Base-by-base conservation (phyloP, 2,329 filamentous ascomycete genomes). In the Stemphylium vesicarium region DNA sequence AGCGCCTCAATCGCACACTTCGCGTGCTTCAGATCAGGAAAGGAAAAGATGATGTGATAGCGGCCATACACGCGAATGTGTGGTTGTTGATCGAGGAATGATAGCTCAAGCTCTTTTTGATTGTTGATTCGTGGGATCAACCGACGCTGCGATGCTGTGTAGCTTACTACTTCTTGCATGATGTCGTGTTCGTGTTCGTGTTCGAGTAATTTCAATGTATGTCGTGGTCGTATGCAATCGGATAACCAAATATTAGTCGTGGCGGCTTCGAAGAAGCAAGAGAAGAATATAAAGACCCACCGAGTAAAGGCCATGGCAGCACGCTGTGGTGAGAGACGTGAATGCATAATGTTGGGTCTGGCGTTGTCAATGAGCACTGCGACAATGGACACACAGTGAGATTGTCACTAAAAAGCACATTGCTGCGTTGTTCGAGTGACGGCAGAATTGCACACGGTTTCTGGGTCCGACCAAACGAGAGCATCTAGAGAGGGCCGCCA, bases 31-130 rank as follows among this genome's bases (percentile, higher is more conserved):
- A 32, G 29, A 33, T 63, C 65, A 3, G 58, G 53, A 24, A 66
- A 64, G 12, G 54, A 43, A 32, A 65, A 66, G 13, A 65, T 43
- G 20, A 61, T 43, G 20, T 64, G 57, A 11, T 54, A 55, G 26
- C 53, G 64, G 7, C 52, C 54, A 33, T 65, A 63, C 4, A 59
- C 47, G 35, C 65, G 57, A 15, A 62, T 53, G 16, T 57, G 50
- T 40, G 54, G 53, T 24, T 57, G 61, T 31, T 66, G 60, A 16
- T 68, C 65, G 7, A 59, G 18, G 39, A 59, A 26, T 11, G 58
- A 62, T 9, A 68, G 46, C 18, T 62, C 51, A 22, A 66, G 48
- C 22, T 53, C 42, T 42, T 54, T 48, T 31, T 53, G 26, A 10
- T 13, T 24, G 20, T 9, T 20, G 37, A 11, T 36, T 9, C 36